Conservation (phyloP, 768 basidiomycete species). For the Lanmaoa pseudosensibilis region DNA sequence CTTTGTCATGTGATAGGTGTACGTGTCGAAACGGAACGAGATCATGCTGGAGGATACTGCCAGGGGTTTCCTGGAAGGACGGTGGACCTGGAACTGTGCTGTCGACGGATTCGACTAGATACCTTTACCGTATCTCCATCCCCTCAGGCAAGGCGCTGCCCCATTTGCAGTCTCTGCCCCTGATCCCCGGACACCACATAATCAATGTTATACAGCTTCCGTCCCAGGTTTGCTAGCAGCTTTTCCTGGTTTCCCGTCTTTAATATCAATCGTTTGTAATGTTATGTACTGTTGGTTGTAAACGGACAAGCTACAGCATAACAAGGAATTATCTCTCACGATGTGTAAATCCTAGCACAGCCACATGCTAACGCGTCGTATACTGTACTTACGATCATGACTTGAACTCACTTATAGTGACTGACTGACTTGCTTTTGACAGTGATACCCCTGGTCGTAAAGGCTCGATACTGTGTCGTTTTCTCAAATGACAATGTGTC, state of each 20-base stretch:
- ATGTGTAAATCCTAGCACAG: neutral
- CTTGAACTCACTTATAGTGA: neutral
- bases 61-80: conserved; percentile 79
- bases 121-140: neutral
- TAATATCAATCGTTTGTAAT: conserved; percentile 15
- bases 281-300: conserved; percentile 3
- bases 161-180: neutral
- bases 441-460: neutral
- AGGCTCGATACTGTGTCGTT: too few species aligned
- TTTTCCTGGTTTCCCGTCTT: neutral
- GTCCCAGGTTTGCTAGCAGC: conserved; percentile 3
- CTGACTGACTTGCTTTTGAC: too few species aligned
- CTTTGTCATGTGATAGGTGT: conserved; percentile 49
- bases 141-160: neutral
- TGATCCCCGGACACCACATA: conserved; percentile 1
- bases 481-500: neutral
- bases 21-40: conserved; percentile 96
- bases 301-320: too few species aligned
- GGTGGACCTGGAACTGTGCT: conserved; percentile 78
- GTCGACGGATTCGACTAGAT: conserved; percentile 69
- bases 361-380: neutral
- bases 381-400: too few species aligned
- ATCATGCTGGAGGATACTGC: conserved; percentile 96
- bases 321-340: neutral
- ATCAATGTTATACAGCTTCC: neutral